Evolutionary conservation across 2,329 filamentous ascomycete genomes (phyloP).

Genomic region (Diplodia seriata): DNA sequence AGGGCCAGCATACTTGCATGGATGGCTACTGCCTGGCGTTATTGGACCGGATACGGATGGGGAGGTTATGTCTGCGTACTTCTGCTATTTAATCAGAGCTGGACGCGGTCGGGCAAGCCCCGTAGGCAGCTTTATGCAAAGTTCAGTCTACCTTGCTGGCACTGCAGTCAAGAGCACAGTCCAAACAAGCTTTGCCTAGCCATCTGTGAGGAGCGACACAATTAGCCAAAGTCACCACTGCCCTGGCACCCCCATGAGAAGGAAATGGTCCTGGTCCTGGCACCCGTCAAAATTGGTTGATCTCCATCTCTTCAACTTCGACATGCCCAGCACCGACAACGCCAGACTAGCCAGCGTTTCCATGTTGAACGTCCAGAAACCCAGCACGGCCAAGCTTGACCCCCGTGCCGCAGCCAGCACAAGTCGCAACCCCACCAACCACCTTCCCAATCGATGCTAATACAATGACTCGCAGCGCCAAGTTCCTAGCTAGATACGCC

Average conservation of each 20-base stretch:
- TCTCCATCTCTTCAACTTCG: neutral
- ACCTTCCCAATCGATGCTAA: neutral
- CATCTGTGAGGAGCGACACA: neutral
- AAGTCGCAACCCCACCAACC: neutral
- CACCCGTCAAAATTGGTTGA: neutral
- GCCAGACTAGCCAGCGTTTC: neutral
- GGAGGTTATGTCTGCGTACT: constrained; percentile 1
- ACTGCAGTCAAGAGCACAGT: neutral
- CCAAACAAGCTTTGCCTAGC: neutral
- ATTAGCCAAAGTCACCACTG: neutral
- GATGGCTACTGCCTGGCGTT: constrained; percentile 10
- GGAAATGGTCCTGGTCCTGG: neutral
- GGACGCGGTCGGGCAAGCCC: neutral
- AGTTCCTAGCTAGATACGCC: neutral
- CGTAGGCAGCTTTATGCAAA: neutral
- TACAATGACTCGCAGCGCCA: constrained; percentile 12
- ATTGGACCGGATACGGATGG: neutral
- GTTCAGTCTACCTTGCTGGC: neutral
- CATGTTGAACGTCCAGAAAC: neutral
- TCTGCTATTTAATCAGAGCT: neutral
- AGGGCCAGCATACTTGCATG: constrained; percentile 3
- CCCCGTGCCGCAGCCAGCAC: neutral
- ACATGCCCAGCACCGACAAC: neutral
- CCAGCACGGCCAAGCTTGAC: neutral
- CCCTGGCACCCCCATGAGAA: neutral